Evolutionary conservation across 352 stramenopile genomes (phyloP).

Genomic region (Thalassiosira exigua): DNA sequence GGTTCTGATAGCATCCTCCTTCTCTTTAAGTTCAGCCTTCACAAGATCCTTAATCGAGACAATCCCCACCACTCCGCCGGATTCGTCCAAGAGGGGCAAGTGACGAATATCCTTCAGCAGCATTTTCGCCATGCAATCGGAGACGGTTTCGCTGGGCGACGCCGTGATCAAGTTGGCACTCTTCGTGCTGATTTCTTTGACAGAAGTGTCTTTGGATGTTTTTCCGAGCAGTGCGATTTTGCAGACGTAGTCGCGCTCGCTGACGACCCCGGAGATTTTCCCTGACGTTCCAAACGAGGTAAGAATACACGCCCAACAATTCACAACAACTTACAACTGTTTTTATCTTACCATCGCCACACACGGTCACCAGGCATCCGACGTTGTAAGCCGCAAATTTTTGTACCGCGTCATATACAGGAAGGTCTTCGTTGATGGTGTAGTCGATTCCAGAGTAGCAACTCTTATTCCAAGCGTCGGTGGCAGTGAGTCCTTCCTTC

Average conservation of each 20-base stretch:
- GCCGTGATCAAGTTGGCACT: slow-evolving; percentile 90
- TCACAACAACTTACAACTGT: background rate
- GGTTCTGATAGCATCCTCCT: slow-evolving; percentile 79
- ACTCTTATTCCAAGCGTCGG: slow-evolving; percentile 56
- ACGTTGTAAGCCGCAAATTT: slow-evolving; percentile 94
- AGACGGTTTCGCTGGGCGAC: slow-evolving; percentile 87
- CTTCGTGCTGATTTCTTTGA: slow-evolving; percentile 95
- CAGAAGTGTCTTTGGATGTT: slow-evolving; percentile 82
- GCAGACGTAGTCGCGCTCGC: slow-evolving; percentile 94
- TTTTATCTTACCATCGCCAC: slow-evolving; percentile 73
- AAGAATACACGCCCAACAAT: slow-evolving; percentile 2
- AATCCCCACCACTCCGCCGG: slow-evolving; percentile 89
- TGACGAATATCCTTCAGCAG: slow-evolving; percentile 94
- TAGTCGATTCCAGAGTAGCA: slow-evolving; percentile 87
- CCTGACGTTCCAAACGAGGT: slow-evolving; percentile 53
- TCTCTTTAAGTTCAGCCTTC: slow-evolving; percentile 91
- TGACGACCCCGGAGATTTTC: slow-evolving; percentile 91
- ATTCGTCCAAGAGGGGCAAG: slow-evolving; percentile 92
- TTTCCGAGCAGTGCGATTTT: slow-evolving; percentile 94
- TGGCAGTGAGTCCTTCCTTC: slow-evolving; percentile 41
- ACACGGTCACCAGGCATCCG: slow-evolving; percentile 87
- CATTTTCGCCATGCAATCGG: slow-evolving; percentile 95
- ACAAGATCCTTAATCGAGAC: slow-evolving; percentile 91
- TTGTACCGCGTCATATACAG: slow-evolving; percentile 93
- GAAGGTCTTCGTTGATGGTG: slow-evolving; percentile 91